Conservation (phyloP, 2,329 filamentous ascomycete genomes). For the Apiospora saccharicola region DNA sequence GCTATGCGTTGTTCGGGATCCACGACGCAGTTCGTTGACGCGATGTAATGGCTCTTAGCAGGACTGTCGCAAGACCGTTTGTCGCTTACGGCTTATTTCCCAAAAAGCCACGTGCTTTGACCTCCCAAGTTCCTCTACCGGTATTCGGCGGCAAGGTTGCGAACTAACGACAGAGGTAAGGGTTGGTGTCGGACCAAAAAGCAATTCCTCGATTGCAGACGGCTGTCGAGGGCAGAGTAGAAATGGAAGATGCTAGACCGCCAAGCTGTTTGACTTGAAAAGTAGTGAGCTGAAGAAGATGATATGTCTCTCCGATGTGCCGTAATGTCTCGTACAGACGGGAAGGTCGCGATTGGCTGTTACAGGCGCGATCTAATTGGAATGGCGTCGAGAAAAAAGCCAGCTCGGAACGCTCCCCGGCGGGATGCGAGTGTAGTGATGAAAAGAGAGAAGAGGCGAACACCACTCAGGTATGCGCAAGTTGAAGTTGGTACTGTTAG, state of each 20-base stretch:
- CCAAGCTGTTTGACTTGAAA: constrained; percentile 1
- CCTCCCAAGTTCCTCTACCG: neutral
- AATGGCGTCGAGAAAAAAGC: constrained; percentile 9
- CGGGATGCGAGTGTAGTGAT: neutral
- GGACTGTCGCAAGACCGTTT: neutral
- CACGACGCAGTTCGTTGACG: neutral
- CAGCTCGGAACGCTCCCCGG: neutral
- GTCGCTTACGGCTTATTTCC: neutral
- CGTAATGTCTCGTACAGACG: neutral
- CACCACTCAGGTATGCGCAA: neutral
- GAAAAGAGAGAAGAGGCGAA: neutral
- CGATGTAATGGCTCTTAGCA: neutral
- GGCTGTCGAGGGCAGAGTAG: neutral
- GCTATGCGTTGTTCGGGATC: neutral
- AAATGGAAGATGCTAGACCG: neutral
- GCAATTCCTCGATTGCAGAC: neutral
- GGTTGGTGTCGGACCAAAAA: neutral
- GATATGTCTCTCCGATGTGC: neutral
- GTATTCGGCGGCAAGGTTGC: neutral
- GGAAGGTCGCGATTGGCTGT: constrained; percentile 5
- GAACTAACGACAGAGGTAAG: neutral
- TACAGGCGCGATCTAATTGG: neutral
- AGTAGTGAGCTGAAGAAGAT: neutral
- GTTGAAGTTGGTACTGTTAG: neutral
- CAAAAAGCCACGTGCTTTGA: neutral